These are phyloP conservation scores for Aspergillus pseudotamarii DNA, from an alignment of 2,329 filamentous ascomycete genomes.

Conservation along the genomic window DNA sequence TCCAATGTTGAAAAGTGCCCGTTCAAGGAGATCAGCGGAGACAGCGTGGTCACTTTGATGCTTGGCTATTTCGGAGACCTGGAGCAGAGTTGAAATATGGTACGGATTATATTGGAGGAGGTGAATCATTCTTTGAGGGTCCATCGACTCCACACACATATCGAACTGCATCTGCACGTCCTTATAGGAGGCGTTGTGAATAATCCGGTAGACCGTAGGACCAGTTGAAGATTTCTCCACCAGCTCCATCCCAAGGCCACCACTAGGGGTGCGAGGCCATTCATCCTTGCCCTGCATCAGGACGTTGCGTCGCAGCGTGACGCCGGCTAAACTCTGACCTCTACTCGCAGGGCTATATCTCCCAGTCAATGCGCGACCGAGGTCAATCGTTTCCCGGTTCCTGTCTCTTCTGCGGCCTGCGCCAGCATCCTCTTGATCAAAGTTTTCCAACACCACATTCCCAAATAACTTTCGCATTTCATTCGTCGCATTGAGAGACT, in stretches of 20 bases:
- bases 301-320: slow-evolving; percentile 74
- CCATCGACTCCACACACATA: slow-evolving; percentile 75
- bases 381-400: slow-evolving; percentile 49
- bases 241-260: slow-evolving; percentile 81
- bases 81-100: slow-evolving; percentile 89
- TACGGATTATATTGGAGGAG: slow-evolving; percentile 78
- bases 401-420: slow-evolving; percentile 59
- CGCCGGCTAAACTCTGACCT: slow-evolving; percentile 67
- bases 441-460: slow-evolving; percentile 62
- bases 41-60: slow-evolving; percentile 87
- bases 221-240: slow-evolving; percentile 59
- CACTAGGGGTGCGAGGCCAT: slow-evolving; percentile 78
- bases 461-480: slow-evolving; percentile 85
- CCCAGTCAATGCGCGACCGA: slow-evolving; percentile 60
- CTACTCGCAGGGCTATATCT: slow-evolving; percentile 58
- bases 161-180: slow-evolving; percentile 76
- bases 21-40: slow-evolving; percentile 83
- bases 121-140: slow-evolving; percentile 79
- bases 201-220: slow-evolving; percentile 73
- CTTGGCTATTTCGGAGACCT: slow-evolving; percentile 89
- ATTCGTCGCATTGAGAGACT: slow-evolving; percentile 80
- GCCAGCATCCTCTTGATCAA: slow-evolving; percentile 52
- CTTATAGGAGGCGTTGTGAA: slow-evolving; percentile 75
- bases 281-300: slow-evolving; percentile 86
- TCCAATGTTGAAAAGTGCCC: slow-evolving; percentile 92